Evolutionary conservation across 1,284 basidiomycete species (phyloP).

Genomic region (Crepidotus sp.): DNA sequence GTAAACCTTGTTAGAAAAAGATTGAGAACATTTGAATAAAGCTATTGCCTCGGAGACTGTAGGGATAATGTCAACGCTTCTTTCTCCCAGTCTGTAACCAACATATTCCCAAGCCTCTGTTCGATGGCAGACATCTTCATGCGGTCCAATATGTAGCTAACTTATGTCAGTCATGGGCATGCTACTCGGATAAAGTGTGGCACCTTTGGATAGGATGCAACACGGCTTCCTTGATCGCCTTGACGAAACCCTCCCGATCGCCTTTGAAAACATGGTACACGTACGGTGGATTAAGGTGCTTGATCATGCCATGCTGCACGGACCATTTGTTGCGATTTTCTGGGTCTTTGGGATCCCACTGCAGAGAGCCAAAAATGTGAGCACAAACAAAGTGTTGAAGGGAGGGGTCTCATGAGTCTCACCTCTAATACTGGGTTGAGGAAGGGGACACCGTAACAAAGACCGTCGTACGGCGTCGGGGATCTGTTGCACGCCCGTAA

Average conservation of each 20-base stretch:
- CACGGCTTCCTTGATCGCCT: slow-evolving; percentile 18
- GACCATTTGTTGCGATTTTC: slow-evolving; percentile 25
- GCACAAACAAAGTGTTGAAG: neutral
- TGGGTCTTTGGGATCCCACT: slow-evolving; percentile 25
- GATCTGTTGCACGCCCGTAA: slow-evolving; percentile 1
- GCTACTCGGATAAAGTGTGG: neutral
- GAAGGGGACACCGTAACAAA: slow-evolving; percentile 35
- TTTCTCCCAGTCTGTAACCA: neutral
- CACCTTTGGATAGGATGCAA: slow-evolving; percentile 19
- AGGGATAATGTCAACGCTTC: neutral
- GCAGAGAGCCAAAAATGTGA: neutral
- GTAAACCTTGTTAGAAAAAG: too few relatives aligned
- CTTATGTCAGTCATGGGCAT: neutral
- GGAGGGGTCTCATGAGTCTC: neutral
- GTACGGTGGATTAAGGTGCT: slow-evolving; percentile 25
- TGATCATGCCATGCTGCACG: slow-evolving; percentile 20
- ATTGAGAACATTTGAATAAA: too few relatives aligned
- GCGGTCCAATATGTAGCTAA: slow-evolving; percentile 1
- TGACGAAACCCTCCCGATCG: slow-evolving; percentile 18
- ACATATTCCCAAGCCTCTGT: neutral
- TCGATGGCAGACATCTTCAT: slow-evolving; percentile 3
- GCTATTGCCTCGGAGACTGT: too few relatives aligned
- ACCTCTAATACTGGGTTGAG: slow-evolving; percentile 26
- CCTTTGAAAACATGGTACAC: slow-evolving; percentile 29
- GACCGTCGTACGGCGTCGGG: slow-evolving; percentile 31